Evolutionary conservation across 306 rosid genomes (phyloP).

Genomic region (Arachis hypogaea): DNA sequence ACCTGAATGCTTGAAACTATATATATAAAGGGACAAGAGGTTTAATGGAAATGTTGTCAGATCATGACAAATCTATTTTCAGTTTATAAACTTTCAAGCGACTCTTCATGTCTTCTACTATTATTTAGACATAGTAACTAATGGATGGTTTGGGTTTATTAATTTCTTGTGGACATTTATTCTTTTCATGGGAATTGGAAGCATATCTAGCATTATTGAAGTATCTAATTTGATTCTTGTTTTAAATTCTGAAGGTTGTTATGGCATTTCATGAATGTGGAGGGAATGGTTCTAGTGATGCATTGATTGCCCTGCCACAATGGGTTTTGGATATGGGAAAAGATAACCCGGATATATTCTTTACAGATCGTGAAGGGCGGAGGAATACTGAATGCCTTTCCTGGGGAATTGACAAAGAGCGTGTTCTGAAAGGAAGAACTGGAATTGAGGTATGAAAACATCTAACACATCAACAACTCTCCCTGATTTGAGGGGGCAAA

Average conservation of each 20-base stretch:
- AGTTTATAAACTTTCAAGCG: slow-evolving; percentile 3
- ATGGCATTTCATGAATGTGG: slow-evolving; percentile 94
- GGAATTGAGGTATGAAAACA: slow-evolving; percentile 79
- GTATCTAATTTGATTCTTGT: slow-evolving; percentile 39
- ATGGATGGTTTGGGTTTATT: slow-evolving; percentile 29
- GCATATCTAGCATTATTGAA: slow-evolving; percentile 38
- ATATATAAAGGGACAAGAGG: not conserved
- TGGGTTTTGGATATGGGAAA: slow-evolving; percentile 95
- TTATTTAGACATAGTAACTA: slow-evolving; percentile 11
- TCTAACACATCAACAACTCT: slow-evolving; percentile 1
- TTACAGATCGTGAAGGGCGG: slow-evolving; percentile 96
- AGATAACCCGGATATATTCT: slow-evolving; percentile 87
- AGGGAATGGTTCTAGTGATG: slow-evolving; percentile 70
- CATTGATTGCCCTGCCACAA: slow-evolving; percentile 76
- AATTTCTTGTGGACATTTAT: slow-evolving; percentile 19
- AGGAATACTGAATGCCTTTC: slow-evolving; percentile 92
- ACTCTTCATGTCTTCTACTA: not conserved
- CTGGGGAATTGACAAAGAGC: slow-evolving; percentile 93
- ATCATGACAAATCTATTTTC: not conserved
- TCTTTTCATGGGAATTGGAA: slow-evolving; percentile 28
- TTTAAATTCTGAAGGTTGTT: slow-evolving; percentile 74
- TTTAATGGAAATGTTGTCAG: not conserved
- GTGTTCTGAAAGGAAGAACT: slow-evolving; percentile 94
- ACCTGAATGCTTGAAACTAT: slow-evolving; percentile 23
- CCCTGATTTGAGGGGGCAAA: not conserved